Base-by-base conservation (phyloP, 345 rosid species). In the Raphanus sativus region DNA sequence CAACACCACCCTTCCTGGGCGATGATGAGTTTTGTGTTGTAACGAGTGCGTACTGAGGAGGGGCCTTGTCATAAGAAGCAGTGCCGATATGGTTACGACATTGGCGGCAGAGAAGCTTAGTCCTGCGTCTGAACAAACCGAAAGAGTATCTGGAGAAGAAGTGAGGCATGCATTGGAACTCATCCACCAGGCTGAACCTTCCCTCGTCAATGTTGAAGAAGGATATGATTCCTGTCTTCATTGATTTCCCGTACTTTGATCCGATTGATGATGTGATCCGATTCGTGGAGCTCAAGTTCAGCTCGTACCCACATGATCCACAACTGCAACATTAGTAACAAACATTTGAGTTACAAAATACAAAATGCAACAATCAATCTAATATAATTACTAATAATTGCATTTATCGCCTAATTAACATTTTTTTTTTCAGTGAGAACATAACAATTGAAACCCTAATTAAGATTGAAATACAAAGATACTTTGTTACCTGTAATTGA, bases 41-140 rank as follows among this genome's bases (percentile, higher is more conserved):
- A 21, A 84, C 85, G 38, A 81, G 85, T 4, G 88, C 82, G 63
- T 82, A 76, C 8, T 81, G 71, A 15, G 89, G 72, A 67, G 55
- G 55, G 55, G 89, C 56, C 69, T 82, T 89, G 34, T 84, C 85
- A 5, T 81, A 75, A 82, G 83, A 83, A 10, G 96, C 96, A 77
- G 76, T 75, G 71, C 99, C 99, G 7, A 92, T 86, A 55, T 83
- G 81, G 65, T 89, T 91, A 30, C 87, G 90, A 79, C 99, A 95
- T 81, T 91, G 91, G 21, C 97, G 89, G 78, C 99, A 95, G 13
- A 95, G 94, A 63, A 95, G 96, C 86, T 89, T 93, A 55, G 93
- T 95, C 84, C 86, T 89, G 40, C 75, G 84, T 61, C 86, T 87
- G 81, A 92, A 88, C 15, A 89, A 78, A 33, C 91, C 86, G 91